These are phyloP conservation scores for Beauveria caledonica DNA, from an alignment of 2,329 filamentous ascomycete species.

Conservation along the genomic window DNA sequence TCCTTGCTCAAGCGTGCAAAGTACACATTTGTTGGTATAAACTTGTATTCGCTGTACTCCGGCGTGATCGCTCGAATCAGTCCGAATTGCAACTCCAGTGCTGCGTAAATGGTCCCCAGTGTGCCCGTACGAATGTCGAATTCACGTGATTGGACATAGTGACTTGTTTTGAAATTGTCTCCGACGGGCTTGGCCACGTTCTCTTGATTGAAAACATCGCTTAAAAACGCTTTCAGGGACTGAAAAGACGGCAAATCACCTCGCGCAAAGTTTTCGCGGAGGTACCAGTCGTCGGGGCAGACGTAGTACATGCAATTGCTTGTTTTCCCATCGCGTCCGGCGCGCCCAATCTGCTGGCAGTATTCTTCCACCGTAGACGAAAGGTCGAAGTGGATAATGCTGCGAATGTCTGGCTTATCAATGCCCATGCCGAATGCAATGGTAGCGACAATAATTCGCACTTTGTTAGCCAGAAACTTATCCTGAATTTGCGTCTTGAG, in stretches of 20 bases:
- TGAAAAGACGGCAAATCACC: conserved; percentile 48
- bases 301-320: conserved; percentile 52
- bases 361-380: conserved; percentile 47
- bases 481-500: conserved; percentile 41
- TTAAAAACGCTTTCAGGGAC: conserved; percentile 39
- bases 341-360: conserved; percentile 49
- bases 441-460: conserved; percentile 36
- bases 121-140: conserved; percentile 46
- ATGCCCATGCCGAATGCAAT: conserved; percentile 56
- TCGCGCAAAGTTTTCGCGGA: conserved; percentile 51
- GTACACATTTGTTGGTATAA: conserved; percentile 29
- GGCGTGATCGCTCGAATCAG: conserved; percentile 49
- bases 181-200: neutral
- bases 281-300: conserved; percentile 47
- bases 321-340: conserved; percentile 42
- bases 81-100: conserved; percentile 50
- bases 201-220: conserved; percentile 39
- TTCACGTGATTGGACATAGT: conserved; percentile 35
- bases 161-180: conserved; percentile 29
- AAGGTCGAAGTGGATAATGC: conserved; percentile 45
- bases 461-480: conserved; percentile 38
- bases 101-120: conserved; percentile 47
- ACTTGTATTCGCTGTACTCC: conserved; percentile 49
- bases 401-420: conserved; percentile 47
- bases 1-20: conserved; percentile 25